Evolutionary conservation across 805 yeast species (phyloP).

Genomic region (Sungouiozyma ichnusensis): DNA sequence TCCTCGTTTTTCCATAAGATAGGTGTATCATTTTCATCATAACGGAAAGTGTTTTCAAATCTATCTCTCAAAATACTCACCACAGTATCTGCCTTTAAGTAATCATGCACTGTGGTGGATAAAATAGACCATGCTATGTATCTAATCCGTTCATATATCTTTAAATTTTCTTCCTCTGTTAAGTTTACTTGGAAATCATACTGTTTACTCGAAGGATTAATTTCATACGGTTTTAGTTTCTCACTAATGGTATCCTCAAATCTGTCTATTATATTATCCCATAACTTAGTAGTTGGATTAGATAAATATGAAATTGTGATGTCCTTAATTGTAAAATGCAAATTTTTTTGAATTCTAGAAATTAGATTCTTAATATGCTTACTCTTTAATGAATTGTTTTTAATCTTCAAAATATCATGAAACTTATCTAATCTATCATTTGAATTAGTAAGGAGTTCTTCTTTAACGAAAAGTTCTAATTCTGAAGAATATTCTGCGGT

Average conservation of each 20-base stretch:
- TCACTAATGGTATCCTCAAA: constrained; percentile 32
- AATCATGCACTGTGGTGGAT: constrained; percentile 47
- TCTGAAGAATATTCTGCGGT: not conserved
- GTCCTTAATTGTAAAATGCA: constrained; percentile 40
- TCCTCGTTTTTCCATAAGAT: constrained; percentile 63
- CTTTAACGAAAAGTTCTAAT: not conserved
- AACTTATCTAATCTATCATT: not conserved
- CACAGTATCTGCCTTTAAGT: constrained; percentile 55
- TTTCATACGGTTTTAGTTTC: constrained; percentile 25
- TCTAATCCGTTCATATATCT: constrained; percentile 35
- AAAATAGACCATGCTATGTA: constrained; percentile 57
- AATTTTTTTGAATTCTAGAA: constrained; percentile 36
- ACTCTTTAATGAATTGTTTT: constrained; percentile 25
- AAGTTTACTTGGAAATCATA: constrained; percentile 64
- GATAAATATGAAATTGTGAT: constrained; percentile 38
- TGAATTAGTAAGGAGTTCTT: not conserved
- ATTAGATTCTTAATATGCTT: constrained; percentile 36
- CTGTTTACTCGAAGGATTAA: not conserved
- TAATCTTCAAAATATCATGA: constrained; percentile 16
- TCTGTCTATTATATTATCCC: constrained; percentile 46
- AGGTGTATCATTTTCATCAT: constrained; percentile 76
- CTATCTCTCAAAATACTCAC: constrained; percentile 58
- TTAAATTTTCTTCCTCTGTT: constrained; percentile 32
- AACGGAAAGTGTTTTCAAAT: constrained; percentile 76
- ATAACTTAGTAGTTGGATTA: constrained; percentile 41